Evolutionary conservation across 108 stramenopile species (phyloP).

Genomic region (Mediolabrus comicus): DNA sequence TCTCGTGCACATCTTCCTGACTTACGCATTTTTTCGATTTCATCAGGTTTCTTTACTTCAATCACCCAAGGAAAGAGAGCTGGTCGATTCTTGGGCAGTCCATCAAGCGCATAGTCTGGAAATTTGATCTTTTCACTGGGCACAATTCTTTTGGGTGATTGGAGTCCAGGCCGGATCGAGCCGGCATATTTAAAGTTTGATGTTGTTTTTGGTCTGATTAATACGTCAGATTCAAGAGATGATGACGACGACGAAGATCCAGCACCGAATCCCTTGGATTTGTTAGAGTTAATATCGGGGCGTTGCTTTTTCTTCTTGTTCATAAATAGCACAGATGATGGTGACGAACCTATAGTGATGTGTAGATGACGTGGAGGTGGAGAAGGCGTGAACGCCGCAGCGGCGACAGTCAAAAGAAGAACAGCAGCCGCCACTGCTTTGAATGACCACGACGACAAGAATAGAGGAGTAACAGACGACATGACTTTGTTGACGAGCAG

Average conservation of each 20-base stretch:
- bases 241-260: neutral
- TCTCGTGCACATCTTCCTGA: constrained; percentile 86
- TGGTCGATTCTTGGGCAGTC: constrained; percentile 56
- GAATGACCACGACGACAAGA: no score
- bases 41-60: constrained; percentile 84
- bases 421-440: neutral
- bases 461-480: neutral
- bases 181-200: constrained; percentile 75
- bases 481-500: neutral
- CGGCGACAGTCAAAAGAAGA: neutral
- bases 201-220: constrained; percentile 20
- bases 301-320: constrained; percentile 30
- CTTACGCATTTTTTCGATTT: constrained; percentile 91
- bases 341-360: neutral
- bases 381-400: neutral
- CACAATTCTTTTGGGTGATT: constrained; percentile 66
- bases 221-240: neutral
- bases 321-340: neutral
- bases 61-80: constrained; percentile 76
- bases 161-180: constrained; percentile 63
- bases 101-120: constrained; percentile 85
- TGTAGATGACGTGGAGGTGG: neutral
- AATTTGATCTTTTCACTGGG: constrained; percentile 45
- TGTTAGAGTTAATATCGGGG: neutral
- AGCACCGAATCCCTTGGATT: constrained; percentile 17